Evolutionary conservation across 805 yeast species (phyloP).

Genomic region (Wickerhamiella musiphila): DNA sequence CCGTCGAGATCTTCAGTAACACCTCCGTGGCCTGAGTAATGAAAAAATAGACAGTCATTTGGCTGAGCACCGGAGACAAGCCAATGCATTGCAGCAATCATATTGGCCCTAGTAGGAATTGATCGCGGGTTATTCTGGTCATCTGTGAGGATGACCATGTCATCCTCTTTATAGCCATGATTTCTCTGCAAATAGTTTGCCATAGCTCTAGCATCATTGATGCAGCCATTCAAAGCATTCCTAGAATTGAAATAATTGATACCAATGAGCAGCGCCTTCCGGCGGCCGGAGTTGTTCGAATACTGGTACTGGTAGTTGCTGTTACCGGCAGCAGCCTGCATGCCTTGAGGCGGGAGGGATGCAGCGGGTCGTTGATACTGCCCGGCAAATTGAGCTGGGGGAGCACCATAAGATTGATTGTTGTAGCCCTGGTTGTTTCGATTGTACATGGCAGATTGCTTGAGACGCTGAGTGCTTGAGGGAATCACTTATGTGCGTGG

Average conservation of each 20-base stretch:
- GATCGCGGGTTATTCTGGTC: constrained; percentile 24
- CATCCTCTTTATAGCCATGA: constrained; percentile 23
- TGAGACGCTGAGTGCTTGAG: no score
- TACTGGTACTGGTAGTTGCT: no score
- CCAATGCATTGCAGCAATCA: constrained; percentile 70
- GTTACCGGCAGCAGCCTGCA: no score
- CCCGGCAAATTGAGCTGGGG: no score
- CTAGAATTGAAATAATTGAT: constrained; percentile 55
- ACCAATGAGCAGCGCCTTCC: constrained; percentile 64
- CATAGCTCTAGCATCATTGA: constrained; percentile 46
- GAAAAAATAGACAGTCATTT: constrained; percentile 65
- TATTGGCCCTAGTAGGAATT: constrained; percentile 52
- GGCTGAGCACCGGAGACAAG: constrained; percentile 54
- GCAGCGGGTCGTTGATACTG: no score
- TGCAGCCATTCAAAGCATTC: constrained; percentile 56
- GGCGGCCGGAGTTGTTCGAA: constrained; percentile 52
- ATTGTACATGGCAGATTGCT: no score
- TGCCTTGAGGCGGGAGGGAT: no score
- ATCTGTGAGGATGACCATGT: constrained; percentile 26
- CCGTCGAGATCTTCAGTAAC: constrained; percentile 50
- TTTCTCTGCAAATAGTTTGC: constrained; percentile 25
- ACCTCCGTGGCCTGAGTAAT: constrained; percentile 81
- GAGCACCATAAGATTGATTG: no score
- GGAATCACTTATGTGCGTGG: no score
- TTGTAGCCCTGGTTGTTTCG: no score